These are phyloP conservation scores for Leucocoprinus birnbaumii DNA, from an alignment of 768 basidiomycete species.

Conservation along the genomic window DNA sequence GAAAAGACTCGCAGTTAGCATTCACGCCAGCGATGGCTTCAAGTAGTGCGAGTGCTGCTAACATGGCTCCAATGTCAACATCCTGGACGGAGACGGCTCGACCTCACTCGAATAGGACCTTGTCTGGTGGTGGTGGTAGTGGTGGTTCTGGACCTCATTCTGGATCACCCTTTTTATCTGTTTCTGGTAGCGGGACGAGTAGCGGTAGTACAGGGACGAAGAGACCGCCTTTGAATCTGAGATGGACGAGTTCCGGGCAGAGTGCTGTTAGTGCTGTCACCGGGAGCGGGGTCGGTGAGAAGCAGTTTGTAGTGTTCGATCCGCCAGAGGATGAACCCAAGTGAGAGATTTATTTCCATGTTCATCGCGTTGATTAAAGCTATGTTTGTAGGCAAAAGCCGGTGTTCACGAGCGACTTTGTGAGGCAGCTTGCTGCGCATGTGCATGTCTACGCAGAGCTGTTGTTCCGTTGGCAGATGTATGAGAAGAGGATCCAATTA, in stretches of 20 bases:
- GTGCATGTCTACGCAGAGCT: slow-evolving; percentile 73
- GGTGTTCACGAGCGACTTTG: slow-evolving; percentile 34
- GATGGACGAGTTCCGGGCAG: slow-evolving; percentile 30
- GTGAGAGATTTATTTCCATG: slow-evolving; percentile 20
- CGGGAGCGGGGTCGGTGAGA: slow-evolving; percentile 17
- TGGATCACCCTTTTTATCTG: slow-evolving; percentile 37
- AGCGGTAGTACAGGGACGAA: slow-evolving; percentile 16
- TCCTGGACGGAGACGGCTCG: slow-evolving; percentile 50
- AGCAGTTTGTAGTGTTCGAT: slow-evolving; percentile 31
- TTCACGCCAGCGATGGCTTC: slow-evolving; percentile 17
- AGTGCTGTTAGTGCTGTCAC: slow-evolving; percentile 8
- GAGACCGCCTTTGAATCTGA: slow-evolving; percentile 35
- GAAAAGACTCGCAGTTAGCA: slow-evolving; percentile 25
- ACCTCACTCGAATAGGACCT: slow-evolving; percentile 28
- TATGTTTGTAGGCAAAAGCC: slow-evolving; percentile 18
- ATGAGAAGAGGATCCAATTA: slow-evolving; percentile 69
- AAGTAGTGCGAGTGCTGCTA: slow-evolving; percentile 13
- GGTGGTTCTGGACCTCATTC: background rate
- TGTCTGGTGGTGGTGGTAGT: slow-evolving; percentile 14
- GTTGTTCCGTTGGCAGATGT: slow-evolving; percentile 69
- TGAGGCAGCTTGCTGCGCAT: slow-evolving; percentile 47
- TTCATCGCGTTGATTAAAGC: slow-evolving; percentile 11
- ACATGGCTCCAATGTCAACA: slow-evolving; percentile 34
- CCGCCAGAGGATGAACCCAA: slow-evolving; percentile 22
- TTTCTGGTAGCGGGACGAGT: slow-evolving; percentile 21